Base-by-base conservation (phyloP, 331 rosid genomes). In the Saraca asoca region DNA sequence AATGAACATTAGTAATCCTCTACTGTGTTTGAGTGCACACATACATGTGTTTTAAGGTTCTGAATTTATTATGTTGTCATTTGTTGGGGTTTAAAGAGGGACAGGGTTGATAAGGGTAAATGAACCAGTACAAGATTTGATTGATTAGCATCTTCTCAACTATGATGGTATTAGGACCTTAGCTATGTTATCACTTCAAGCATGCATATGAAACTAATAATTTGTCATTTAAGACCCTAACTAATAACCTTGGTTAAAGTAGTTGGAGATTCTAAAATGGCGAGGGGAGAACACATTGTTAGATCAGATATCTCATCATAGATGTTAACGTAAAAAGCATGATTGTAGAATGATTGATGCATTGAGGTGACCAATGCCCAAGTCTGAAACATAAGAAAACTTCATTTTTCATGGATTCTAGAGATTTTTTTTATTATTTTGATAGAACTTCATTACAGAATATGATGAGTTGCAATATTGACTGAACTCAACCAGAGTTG, bases 301-400 rank as follows among this genome's bases (percentile, higher is more conserved):
- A 12, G 99, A 94, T 79, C 96, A 84, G 72, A 94, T 85, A 75
- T 75, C 86, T 12, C 99, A 94, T 82, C 88, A 86, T 70, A 81
- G 99, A 83, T 90, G 95, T 76, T 87, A 97, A 8, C 90, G 97
- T 3, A 88, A 80, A 88, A 94, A 90, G 68, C 94, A 90, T 29
- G 99, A 94, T 72, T 88, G 91, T 68, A 83, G 95, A 85, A 86
- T 90, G 95, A 75, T 80, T 3, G 92, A 85, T 71, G 82, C 96
- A 39, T 71, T 77, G 62, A 80, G 85, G 84, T 90, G 72, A 83
- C 31, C 1, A 24, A 3, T 3, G 1, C 31, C 31, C 2, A 24
- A 24, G 31, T 1, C 31, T 24, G 31, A 24, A 24, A 24, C 31
- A 24, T 24, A 24, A 24, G 31, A 24, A 24, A 24, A 1, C 31